Percentiles rank a stretch among this genome's conserved stretches.
Conservation (phyloP, 163 green algal genomes). For the Chlamydomonas reinhardtii region DNA sequence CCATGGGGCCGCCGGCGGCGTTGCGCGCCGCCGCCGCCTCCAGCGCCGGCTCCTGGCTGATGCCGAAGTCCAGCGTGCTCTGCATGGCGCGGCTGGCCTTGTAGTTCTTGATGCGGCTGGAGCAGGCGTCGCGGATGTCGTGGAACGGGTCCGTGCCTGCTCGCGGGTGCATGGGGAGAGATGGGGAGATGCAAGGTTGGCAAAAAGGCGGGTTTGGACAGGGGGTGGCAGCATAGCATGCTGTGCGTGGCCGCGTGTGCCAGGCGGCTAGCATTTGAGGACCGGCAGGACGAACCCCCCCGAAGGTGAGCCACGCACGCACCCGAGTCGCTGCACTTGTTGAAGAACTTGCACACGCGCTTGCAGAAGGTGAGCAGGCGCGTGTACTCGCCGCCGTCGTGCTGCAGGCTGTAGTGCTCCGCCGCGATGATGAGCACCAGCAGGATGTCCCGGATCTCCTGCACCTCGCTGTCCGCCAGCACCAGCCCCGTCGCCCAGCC, state of each 20-base stretch:
- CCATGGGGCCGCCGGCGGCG: conserved; percentile 1
- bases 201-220: too few species aligned
- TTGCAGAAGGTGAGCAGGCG: conserved; percentile 66
- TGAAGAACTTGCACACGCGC: conserved; percentile 59
- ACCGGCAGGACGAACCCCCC: too few species aligned
- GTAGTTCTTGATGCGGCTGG: conserved; percentile 57
- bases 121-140: conserved; percentile 55
- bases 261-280: too few species aligned
- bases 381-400: conserved; percentile 56
- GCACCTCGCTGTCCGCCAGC: conserved; percentile 51
- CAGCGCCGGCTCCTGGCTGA: conserved; percentile 36
- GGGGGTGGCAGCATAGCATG: too few species aligned
- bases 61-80: conserved; percentile 29
- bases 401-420: conserved; percentile 61
- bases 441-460: conserved; percentile 64
- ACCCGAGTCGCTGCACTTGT: conserved; percentile 54
- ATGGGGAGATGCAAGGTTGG: too few species aligned
- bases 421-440: conserved; percentile 68
- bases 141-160: conserved; percentile 49
- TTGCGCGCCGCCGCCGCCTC: conserved; percentile 37
- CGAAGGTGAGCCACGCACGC: too few species aligned
- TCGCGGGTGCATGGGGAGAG: background rate
- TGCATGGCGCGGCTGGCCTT: conserved; percentile 39
- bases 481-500: conserved; percentile 43
- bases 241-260: too few species aligned